Evolutionary conservation across 1,284 basidiomycete genomes (phyloP).

Genomic region (Cryptococcus deneoformans): DNA sequence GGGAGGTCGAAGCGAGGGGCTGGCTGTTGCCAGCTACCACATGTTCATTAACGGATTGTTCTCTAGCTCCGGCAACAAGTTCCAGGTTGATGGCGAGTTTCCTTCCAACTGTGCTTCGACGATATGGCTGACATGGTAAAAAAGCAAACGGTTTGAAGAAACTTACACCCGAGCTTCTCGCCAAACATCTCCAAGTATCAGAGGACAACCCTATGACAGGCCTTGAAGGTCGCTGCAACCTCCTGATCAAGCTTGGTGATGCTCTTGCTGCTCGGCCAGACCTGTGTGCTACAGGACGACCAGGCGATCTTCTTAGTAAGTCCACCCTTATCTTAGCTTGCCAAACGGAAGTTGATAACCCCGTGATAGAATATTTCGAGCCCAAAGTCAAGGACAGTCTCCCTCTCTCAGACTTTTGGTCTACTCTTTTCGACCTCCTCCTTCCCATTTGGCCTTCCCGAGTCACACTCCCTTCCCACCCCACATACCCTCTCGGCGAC

Average conservation of each 20-base stretch:
- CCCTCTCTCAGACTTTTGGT: constrained; percentile 71
- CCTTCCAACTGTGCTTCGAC: not conserved
- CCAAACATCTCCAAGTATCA: constrained; percentile 76
- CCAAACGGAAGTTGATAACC: constrained; percentile 32
- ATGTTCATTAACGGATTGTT: constrained; percentile 87
- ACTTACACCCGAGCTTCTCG: constrained; percentile 63
- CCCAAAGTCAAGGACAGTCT: constrained; percentile 13
- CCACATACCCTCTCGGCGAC: constrained; percentile 71
- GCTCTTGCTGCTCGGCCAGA: constrained; percentile 64
- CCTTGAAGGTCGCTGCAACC: constrained; percentile 75
- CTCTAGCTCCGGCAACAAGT: constrained; percentile 63
- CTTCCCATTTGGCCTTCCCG: constrained; percentile 87
- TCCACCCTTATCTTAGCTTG: not conserved
- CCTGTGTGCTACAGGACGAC: constrained; percentile 66
- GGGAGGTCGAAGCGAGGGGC: constrained; percentile 78
- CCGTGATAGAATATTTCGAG: constrained; percentile 23
- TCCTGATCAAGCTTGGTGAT: constrained; percentile 68
- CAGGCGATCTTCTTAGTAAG: constrained; percentile 76
- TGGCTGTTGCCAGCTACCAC: constrained; percentile 86
- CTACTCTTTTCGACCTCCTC: constrained; percentile 75
- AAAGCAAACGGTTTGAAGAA: constrained; percentile 68
- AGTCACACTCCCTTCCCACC: constrained; percentile 58
- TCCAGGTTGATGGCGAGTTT: constrained; percentile 70
- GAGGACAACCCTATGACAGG: constrained; percentile 81
- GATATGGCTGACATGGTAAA: not conserved